Percentiles rank a stretch among this genome's conserved stretches.
Evolutionary conservation across 257 asterid genomes (phyloP).

Genomic region (Thymus mandschuricus): DNA sequence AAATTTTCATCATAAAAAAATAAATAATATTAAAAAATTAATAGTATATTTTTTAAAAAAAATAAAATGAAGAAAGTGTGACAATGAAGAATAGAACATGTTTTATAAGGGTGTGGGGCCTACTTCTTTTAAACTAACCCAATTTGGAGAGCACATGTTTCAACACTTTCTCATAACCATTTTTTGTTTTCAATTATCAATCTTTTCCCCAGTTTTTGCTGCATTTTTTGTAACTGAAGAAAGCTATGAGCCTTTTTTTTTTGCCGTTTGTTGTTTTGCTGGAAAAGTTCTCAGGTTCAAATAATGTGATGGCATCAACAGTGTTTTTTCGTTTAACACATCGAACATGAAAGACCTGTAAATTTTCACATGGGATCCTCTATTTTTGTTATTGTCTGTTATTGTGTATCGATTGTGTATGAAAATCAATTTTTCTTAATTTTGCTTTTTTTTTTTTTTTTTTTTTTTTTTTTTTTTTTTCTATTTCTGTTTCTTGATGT

Average conservation of each 20-base stretch:
- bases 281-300: not conserved
- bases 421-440: no score
- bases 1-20: not conserved
- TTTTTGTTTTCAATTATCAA: not conserved
- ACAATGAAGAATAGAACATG: not conserved
- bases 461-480: no score
- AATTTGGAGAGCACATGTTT: conserved; percentile 9
- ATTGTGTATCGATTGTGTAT: no score
- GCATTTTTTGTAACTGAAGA: conserved; percentile 5
- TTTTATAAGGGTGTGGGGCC: conserved; percentile 13
- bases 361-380: no score
- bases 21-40: not conserved
- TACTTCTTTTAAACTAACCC: conserved; percentile 15
- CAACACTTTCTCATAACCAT: not conserved
- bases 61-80: not conserved
- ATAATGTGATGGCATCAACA: not conserved
- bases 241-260: conserved; percentile 3
- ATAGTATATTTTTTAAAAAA: not conserved
- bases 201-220: not conserved
- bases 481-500: no score
- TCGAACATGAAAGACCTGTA: not conserved
- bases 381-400: no score
- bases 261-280: not conserved
- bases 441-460: no score
- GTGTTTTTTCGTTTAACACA: no score